These are phyloP conservation scores for Schoenoplectus tabernaemontani DNA, from an alignment of 202 grass and related monocot species.

Conservation along the genomic window DNA sequence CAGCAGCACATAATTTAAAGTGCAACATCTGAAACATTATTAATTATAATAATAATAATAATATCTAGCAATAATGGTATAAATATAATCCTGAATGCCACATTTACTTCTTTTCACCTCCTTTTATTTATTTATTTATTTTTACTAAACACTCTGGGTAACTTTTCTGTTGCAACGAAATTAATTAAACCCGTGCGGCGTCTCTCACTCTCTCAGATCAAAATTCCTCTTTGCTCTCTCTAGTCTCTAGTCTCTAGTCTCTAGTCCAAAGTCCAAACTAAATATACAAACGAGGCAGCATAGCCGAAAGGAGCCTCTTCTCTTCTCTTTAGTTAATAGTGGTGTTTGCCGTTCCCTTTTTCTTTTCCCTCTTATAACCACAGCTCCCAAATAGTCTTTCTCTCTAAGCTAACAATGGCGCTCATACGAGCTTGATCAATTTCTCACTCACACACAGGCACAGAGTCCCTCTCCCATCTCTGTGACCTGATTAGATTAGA, in stretches of 20 bases:
- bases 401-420: constrained; percentile 38
- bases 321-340: not conserved
- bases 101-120: too few species aligned
- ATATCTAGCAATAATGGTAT: too few species aligned
- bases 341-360: too few species aligned
- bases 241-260: not conserved
- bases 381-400: too few species aligned
- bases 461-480: not conserved
- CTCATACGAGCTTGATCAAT: constrained; percentile 31
- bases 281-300: not conserved
- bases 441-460: not conserved
- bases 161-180: too few species aligned
- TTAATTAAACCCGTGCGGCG: not conserved
- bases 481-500: not conserved
- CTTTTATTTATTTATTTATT: too few species aligned
- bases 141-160: too few species aligned
- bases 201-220: not conserved
- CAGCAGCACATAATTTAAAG: not conserved
- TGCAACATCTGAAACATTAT: not conserved
- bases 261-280: constrained; percentile 1
- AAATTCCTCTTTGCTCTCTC: constrained; percentile 8
- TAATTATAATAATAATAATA: too few species aligned
- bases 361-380: constrained; percentile 8
- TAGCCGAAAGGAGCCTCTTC: constrained; percentile 15
- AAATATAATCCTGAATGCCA: too few species aligned